Conservation (phyloP, 305 asterid species). For the Coffea humblotiana region DNA sequence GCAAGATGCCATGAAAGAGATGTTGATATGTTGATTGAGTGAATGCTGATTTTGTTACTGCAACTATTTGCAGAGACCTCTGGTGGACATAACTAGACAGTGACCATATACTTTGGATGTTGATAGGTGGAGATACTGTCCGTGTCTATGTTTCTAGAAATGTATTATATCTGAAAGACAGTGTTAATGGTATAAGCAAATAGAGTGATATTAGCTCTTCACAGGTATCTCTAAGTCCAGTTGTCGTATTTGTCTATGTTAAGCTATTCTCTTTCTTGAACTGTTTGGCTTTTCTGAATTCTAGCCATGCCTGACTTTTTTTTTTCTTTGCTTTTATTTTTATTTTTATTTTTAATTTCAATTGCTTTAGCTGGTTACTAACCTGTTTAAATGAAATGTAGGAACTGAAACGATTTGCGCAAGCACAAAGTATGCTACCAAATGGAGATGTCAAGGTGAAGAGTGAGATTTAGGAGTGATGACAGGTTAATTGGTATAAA, state of each 20-base stretch:
- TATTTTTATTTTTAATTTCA: background rate
- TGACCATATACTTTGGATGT: background rate
- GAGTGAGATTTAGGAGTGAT: constrained; percentile 44
- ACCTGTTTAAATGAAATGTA: constrained; percentile 32
- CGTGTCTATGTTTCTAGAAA: background rate
- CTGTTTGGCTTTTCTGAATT: background rate
- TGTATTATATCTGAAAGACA: background rate
- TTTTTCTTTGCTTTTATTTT: background rate
- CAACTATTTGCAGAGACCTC: background rate
- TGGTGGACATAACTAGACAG: background rate
- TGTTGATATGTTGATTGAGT: background rate
- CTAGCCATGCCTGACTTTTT: too few relatives aligned
- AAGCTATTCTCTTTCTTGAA: background rate
- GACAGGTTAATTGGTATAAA: constrained; percentile 2
- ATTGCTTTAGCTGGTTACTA: background rate
- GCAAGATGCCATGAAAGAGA: background rate
- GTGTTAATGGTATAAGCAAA: background rate
- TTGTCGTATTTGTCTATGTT: background rate
- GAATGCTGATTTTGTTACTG: background rate
- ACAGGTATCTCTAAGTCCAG: background rate
- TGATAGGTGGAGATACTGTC: background rate
- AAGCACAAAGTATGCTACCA: constrained; percentile 62
- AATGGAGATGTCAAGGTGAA: constrained; percentile 81
- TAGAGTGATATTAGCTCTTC: background rate
- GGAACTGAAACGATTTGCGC: constrained; percentile 69